These are phyloP conservation scores for Prototheca cutis DNA, from an alignment of 163 green algal species.

Conservation along the genomic window DNA sequence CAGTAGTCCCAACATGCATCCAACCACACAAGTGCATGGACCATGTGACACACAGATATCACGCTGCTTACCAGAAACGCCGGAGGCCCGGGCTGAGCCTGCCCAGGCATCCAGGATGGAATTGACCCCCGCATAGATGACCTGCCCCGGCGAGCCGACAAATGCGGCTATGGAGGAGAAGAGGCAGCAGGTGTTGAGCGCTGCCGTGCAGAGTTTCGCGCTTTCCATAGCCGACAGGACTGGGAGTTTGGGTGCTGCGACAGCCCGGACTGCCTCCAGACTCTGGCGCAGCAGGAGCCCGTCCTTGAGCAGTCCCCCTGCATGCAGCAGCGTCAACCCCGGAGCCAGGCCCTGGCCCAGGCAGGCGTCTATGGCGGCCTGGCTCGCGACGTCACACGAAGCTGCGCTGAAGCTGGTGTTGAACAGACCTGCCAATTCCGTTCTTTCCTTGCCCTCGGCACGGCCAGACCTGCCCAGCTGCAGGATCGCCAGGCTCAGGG, in stretches of 20 bases:
- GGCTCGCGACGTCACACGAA: not conserved
- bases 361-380: not conserved
- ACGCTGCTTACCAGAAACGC: not conserved
- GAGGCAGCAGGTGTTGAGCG: slow-evolving; percentile 1
- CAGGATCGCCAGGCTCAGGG: not conserved
- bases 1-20: too few species aligned
- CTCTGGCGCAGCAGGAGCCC: slow-evolving; percentile 25
- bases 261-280: slow-evolving; percentile 17
- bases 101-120: slow-evolving; percentile 18
- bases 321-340: slow-evolving; percentile 37
- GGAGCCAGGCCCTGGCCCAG: too few species aligned
- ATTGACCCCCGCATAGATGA: slow-evolving; percentile 48
- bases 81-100: not conserved
- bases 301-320: slow-evolving; percentile 50
- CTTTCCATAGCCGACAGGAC: not conserved
- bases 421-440: not conserved
- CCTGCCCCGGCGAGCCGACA: slow-evolving; percentile 39
- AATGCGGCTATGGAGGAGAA: slow-evolving; percentile 44
- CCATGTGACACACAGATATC: too few species aligned
- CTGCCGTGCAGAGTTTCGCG: not conserved
- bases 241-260: slow-evolving; percentile 33
- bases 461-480: slow-evolving; percentile 4
- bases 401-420: not conserved
- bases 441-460: too few species aligned
- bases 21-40: too few species aligned